Base-by-base conservation (phyloP, 2,329 filamentous ascomycete genomes). In the Tolypocladium amazonense region DNA sequence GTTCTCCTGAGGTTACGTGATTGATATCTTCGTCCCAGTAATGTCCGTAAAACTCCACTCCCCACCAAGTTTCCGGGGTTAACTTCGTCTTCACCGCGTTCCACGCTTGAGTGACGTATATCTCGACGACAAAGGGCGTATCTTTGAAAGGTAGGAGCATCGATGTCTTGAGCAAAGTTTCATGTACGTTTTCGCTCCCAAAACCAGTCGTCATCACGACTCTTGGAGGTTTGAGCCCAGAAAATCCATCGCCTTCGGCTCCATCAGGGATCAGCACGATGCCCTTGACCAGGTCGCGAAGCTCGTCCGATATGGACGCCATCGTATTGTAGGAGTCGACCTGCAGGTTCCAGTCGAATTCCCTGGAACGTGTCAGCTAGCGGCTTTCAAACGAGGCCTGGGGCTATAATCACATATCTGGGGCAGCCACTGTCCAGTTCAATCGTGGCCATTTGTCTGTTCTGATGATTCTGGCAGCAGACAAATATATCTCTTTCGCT, bases 21-120 rank as follows among this genome's bases (percentile, higher is more conserved):
- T 73, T 73, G 39, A 74, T 65, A 43, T 65, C 68, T 56, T 72
- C 72, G n/a, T 74, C 72, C 74, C 74, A 76, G 54, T 74, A 68
- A 53, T 62, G 61, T 18, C 69, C 72, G 61, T 70, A 71, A 20
- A 75, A 56, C 39, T 73, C 69, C 25, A 75, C 59, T 1, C 67
- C 67, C 69, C 69, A 73, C 50, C 64, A 69, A 11, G 64, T 59
- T 12, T 69, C 62, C 12, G 71, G 64, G 6, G 60, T 5, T 7
- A 23, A 27, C n/a, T 57, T 20, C 9, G 64, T 59, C 20, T 61
- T 54, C 54, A 64, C 18, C 39, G 65, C 67, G 33, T 65, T 61
- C 68, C 72, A 73, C 4, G 60, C 58, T 57, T 70, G 66, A 6
- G 68, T 70, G 30, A 71, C 56, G 30, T 65, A 69, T 25, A 74